Evolutionary conservation across 2,329 filamentous ascomycete species (phyloP).

Genomic region (Paraphoma chrysanthemicola): DNA sequence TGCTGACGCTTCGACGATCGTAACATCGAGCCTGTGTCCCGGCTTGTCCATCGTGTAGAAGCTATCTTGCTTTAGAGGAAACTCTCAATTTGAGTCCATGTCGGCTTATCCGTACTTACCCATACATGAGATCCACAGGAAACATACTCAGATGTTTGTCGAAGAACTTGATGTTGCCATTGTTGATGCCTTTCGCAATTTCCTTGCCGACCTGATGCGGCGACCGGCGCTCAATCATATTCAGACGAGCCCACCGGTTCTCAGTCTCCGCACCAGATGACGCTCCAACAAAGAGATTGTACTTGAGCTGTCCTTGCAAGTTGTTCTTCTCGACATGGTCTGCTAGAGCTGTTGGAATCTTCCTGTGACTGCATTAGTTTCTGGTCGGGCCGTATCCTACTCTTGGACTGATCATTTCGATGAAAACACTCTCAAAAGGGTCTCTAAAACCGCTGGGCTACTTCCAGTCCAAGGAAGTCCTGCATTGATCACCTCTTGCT

Average conservation of each 20-base stretch:
- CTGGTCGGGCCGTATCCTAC: neutral
- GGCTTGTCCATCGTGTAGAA: constrained; percentile 84
- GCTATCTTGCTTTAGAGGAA: constrained; percentile 49
- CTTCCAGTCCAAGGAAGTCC: neutral
- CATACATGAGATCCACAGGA: constrained; percentile 82
- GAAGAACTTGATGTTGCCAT: constrained; percentile 87
- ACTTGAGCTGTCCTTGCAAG: constrained; percentile 82
- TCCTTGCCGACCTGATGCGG: constrained; percentile 92
- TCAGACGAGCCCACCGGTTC: constrained; percentile 85
- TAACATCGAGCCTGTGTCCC: constrained; percentile 78
- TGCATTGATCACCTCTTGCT: neutral
- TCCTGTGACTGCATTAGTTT: constrained; percentile 58
- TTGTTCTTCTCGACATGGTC: constrained; percentile 89
- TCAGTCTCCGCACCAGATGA: constrained; percentile 89
- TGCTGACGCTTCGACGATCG: constrained; percentile 83
- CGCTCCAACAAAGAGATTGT: constrained; percentile 88
- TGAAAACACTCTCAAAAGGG: no score
- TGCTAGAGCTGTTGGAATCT: constrained; percentile 81
- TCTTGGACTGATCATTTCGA: neutral
- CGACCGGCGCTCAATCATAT: constrained; percentile 87
- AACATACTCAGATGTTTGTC: constrained; percentile 96
- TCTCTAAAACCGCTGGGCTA: no score
- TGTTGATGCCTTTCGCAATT: constrained; percentile 89
- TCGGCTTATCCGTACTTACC: constrained; percentile 41
- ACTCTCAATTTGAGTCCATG: neutral